Evolutionary conservation across 2,329 filamentous ascomycete species (phyloP), one percentile per base, ranked within the genome.

Genomic region (Endothia cerciana): DNA sequence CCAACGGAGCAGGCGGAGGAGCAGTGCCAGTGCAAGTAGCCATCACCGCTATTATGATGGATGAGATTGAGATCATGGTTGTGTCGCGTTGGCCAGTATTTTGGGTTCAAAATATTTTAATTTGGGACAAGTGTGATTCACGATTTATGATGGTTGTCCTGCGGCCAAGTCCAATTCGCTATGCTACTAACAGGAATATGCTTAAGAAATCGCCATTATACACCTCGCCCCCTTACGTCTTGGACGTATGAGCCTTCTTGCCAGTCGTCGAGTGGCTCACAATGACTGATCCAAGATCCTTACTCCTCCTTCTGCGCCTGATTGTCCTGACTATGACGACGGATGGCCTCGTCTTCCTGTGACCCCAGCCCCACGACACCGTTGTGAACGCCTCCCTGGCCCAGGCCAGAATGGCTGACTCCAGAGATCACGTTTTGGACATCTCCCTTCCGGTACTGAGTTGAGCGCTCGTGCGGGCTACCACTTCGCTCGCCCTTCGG

Each of bases 331-430:
- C 43, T 60, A 36, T 36, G 40, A 17, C 43, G 40, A 30, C 30
- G 41, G 19, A 36, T 28, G 4, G 19, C 41, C 28, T 60, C 58
- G 13, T 60, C 43, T 13, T 60, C 58, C n/a, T 36, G 25, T n/a
- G 58, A 60, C 13, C 58, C 58, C 38, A 41, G 58, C 1, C 58
- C 58, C 28, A 60, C 43, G 11, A 60, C 58, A 25, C 58, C 58
- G 15, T 60, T 60, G n/a, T 60, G 58, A 33, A 60, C n/a, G 15
- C 58, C 58, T 2, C 58, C 58, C 58, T 60, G 41, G 8, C 58
- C 58, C 33, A 60, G 41, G 17, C 58, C 58, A 49, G 58, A 60
- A 17, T 60, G 25, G 30, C 58, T 60, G 17, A 60, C 58, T 7
- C 58, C 58, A 13, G 58, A 47, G 8, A 60, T 30, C 3, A 36